Conservation (phyloP, 2,329 filamentous ascomycete species). For the Epicoccum sorghinum region DNA sequence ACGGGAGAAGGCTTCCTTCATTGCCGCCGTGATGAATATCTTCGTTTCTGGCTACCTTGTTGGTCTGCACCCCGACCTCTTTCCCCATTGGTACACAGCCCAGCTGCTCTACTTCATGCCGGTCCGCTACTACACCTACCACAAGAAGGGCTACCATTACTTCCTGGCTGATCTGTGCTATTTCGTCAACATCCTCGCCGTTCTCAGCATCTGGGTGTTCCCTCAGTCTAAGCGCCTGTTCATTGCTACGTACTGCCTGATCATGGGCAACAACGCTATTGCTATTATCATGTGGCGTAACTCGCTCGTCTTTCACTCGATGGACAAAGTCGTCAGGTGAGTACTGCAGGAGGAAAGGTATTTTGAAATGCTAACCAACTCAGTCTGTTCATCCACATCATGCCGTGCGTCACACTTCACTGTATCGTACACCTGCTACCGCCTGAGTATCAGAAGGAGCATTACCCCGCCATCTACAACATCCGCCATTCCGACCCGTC, state of each 20-base stretch:
- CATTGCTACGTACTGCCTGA: constrained; percentile 88
- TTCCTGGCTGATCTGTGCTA: constrained; percentile 98
- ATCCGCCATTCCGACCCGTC: constrained; percentile 73
- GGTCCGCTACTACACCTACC: constrained; percentile 89
- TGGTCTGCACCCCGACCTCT: constrained; percentile 81
- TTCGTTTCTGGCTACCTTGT: constrained; percentile 95
- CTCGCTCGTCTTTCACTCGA: constrained; percentile 95
- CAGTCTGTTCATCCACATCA: constrained; percentile 97
- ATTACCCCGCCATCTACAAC: constrained; percentile 84
- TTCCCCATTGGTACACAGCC: constrained; percentile 89
- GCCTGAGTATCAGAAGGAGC: constrained; percentile 65
- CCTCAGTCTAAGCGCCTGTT: constrained; percentile 89
- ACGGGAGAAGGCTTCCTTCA: constrained; percentile 94
- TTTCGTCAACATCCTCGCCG: constrained; percentile 88
- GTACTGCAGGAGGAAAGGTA: constrained; percentile 20
- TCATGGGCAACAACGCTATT: constrained; percentile 94
- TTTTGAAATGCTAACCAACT: constrained; percentile 13
- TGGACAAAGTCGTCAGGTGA: constrained; percentile 93
- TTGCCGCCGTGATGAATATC: constrained; percentile 94
- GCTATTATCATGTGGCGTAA: constrained; percentile 99
- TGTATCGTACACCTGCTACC: constrained; percentile 85
- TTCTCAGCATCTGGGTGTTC: constrained; percentile 88
- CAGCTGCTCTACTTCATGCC: constrained; percentile 97
- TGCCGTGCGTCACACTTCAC: constrained; percentile 94
- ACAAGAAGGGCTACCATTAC: constrained; percentile 84